Percentiles rank a stretch among this genome's conserved stretches.
phyloP scores from a whole-genome alignment of 768 basidiomycete species.

The Macrolepiota dolichaula region DNA sequence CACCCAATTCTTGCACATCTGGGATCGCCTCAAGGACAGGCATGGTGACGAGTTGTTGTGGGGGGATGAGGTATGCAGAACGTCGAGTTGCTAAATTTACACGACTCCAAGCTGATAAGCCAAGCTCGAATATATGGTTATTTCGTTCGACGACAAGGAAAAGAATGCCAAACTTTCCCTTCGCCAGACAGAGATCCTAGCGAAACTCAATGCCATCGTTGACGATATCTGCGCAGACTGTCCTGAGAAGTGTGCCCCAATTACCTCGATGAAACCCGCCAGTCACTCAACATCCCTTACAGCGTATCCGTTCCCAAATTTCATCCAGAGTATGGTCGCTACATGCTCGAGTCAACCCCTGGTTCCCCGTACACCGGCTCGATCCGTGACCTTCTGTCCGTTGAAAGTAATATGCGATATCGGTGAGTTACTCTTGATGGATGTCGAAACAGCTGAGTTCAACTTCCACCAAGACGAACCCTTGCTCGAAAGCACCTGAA shows the following conservation, averaged over 20 bases:
- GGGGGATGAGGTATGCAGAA: slow-evolving; percentile 87
- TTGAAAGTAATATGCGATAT: slow-evolving; percentile 94
- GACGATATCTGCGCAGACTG: slow-evolving; percentile 59
- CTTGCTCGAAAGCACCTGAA: slow-evolving; percentile 83
- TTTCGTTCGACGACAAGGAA: slow-evolving; percentile 73
- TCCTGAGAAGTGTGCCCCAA: slow-evolving; percentile 51
- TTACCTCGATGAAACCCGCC: not conserved
- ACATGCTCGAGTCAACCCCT: slow-evolving; percentile 98
- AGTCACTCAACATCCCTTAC: slow-evolving; percentile 6
- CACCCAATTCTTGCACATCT: slow-evolving; percentile 90
- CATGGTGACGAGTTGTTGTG: slow-evolving; percentile 90
- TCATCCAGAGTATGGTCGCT: slow-evolving; percentile 97
- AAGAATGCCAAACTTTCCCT: slow-evolving; percentile 88
- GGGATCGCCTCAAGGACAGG: slow-evolving; percentile 89
- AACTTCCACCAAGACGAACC: slow-evolving; percentile 53
- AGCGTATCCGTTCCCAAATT: slow-evolving; percentile 83
- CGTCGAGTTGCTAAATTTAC: slow-evolving; percentile 4
- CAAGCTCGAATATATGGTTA: slow-evolving; percentile 95
- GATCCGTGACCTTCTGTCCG: slow-evolving; percentile 80
- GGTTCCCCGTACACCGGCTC: slow-evolving; percentile 92
- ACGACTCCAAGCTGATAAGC: slow-evolving; percentile 10
- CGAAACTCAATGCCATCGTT: slow-evolving; percentile 68
- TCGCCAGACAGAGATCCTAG: slow-evolving; percentile 92
- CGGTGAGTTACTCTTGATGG: slow-evolving; percentile 42
- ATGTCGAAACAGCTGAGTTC: not conserved